phyloP scores from a whole-genome alignment of 2,329 filamentous ascomycete genomes.

The Leptodontidium sp. region DNA sequence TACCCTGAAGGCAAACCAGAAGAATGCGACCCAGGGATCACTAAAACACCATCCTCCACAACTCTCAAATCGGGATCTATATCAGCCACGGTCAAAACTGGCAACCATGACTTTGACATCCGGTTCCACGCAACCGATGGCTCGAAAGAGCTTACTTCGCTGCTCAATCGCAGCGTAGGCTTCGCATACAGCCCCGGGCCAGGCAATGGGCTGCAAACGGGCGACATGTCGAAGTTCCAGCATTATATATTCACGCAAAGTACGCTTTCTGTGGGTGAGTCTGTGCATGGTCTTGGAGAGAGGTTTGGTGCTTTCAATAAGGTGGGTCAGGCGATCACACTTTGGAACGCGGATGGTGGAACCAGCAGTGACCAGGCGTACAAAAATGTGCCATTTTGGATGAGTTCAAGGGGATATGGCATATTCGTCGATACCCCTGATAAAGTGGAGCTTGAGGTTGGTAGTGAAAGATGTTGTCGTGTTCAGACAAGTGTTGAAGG shows the following conservation, averaged over 20 bases:
- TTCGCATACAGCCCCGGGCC: constrained; percentile 63
- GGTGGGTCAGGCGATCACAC: constrained; percentile 72
- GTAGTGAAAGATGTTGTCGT: constrained; percentile 75
- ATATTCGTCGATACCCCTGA: constrained; percentile 78
- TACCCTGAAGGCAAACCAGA: constrained; percentile 60
- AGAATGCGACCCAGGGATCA: constrained; percentile 49
- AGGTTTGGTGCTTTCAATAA: constrained; percentile 81
- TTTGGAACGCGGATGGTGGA: constrained; percentile 71
- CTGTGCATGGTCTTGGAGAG: constrained; percentile 78
- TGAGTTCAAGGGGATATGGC: constrained; percentile 78
- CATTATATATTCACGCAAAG: constrained; percentile 67
- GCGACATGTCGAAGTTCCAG: constrained; percentile 59
- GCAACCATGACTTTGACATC: constrained; percentile 62
- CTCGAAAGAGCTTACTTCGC: constrained; percentile 60
- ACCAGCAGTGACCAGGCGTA: constrained; percentile 76
- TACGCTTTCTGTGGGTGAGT: constrained; percentile 65
- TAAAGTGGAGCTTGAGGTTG: constrained; percentile 75
- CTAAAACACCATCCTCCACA: constrained; percentile 54
- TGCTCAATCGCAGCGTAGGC: constrained; percentile 63
- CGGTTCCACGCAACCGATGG: constrained; percentile 60
- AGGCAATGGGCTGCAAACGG: constrained; percentile 60
- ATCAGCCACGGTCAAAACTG: constrained; percentile 58
- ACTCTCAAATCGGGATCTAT: constrained; percentile 60
- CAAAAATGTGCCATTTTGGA: constrained; percentile 75
- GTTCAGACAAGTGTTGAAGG: constrained; percentile 74